Evolutionary conservation across 1,284 basidiomycete genomes (phyloP), one percentile per base, ranked within the genome.

Genomic region (Acaromyces ingoldii): DNA sequence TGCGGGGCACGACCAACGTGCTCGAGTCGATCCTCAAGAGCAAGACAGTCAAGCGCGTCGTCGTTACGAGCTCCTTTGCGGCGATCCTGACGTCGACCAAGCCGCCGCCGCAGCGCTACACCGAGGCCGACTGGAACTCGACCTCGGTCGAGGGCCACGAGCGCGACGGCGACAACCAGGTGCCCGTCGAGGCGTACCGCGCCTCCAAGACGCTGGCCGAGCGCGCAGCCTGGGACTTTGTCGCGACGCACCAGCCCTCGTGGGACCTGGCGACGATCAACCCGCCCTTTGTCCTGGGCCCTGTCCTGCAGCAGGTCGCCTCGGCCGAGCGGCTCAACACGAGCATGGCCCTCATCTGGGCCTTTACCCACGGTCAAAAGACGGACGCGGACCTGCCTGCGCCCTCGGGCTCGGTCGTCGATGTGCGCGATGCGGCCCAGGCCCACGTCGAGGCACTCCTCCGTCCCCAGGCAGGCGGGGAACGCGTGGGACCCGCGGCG

Each of bases 171-270:
- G 61, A 64, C 28, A 54, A 58, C 10, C 53, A 63, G 19, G 55
- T 41, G 78, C 85, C n/a, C 11, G 70, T 69, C 17, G 78, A 79
- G 13, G 81, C 83, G 25, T 76, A 76, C 56, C 60, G 60, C 2
- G 68, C 1, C 44, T 82, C 80, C 22, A 89, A 89, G 78, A 82
- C 81, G 4, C 77, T 88, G 0, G 86, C 87, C 1, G 87, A 90
- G 67, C 67, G 75, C 47, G 76, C 76, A 1, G 72, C 78, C 1
- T 79, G 78, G 78, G 53, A 73, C 2, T 76, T 70, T 47, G 62
- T 66, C 30, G 57, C 64, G 22, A 24, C 50, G 44, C 51, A 67
- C 47, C 48, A 58, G 39, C 58, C 58, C 10, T 34, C 22, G 19
- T 66, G 55, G 55, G 64, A 69, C 31, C 55, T 69, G 4, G 59